A percentile compares a stretch with the other conserved stretches of the same genome.
These are phyloP conservation scores for Blastobotrys parvus DNA, from an alignment of 805 yeast genomes.

Conservation along the genomic window DNA sequence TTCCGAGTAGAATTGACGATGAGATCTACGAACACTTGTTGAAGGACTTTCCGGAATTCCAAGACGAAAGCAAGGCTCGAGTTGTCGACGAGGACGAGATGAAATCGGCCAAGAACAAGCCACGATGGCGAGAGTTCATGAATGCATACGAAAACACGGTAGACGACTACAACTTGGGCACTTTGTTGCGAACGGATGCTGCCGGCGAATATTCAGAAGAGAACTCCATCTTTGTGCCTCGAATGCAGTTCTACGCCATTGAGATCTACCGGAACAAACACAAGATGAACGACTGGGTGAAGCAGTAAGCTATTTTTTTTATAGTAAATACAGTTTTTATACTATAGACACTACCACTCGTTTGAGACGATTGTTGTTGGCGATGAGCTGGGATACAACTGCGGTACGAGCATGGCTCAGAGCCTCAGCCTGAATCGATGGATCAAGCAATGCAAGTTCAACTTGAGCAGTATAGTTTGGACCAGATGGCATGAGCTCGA, in stretches of 20 bases:
- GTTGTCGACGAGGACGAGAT: slow-evolving; percentile 63
- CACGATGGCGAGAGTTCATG: slow-evolving; percentile 83
- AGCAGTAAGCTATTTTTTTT: background rate
- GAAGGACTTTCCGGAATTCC: slow-evolving; percentile 82
- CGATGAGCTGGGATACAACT: background rate
- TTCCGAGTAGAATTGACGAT: slow-evolving; percentile 33
- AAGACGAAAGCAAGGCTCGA: slow-evolving; percentile 44
- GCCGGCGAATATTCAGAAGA: slow-evolving; percentile 71
- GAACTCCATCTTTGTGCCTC: slow-evolving; percentile 78
- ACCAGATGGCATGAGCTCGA: slow-evolving; percentile 19
- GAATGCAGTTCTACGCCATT: slow-evolving; percentile 91
- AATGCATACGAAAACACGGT: slow-evolving; percentile 70
- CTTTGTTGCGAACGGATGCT: slow-evolving; percentile 70
- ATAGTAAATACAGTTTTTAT: no score
- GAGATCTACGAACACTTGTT: slow-evolving; percentile 34
- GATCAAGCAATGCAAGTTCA: slow-evolving; percentile 2
- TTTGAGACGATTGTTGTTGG: slow-evolving; percentile 7
- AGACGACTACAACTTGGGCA: slow-evolving; percentile 93
- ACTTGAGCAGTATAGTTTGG: slow-evolving; percentile 13
- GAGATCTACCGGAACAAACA: slow-evolving; percentile 89
- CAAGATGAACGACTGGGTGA: slow-evolving; percentile 88
- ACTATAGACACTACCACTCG: background rate
- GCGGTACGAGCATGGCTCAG: background rate
- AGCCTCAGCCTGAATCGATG: background rate
- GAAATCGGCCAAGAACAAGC: slow-evolving; percentile 74